Conservation (phyloP, 2,329 filamentous ascomycete species). For the Fonsecaea pugnacius region DNA sequence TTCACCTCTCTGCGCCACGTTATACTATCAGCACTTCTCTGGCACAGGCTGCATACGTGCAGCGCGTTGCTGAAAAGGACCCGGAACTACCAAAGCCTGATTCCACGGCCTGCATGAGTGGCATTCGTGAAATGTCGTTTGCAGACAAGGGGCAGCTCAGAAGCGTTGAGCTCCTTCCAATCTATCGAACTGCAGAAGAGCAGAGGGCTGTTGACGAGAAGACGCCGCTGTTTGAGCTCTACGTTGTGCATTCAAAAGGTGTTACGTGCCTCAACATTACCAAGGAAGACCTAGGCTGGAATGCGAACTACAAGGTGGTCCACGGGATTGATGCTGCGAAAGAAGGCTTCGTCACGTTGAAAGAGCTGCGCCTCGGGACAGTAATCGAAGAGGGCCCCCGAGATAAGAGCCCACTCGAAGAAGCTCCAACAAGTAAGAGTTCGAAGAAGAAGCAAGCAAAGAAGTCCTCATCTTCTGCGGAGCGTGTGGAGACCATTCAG, state of each 20-base stretch:
- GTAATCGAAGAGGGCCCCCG: constrained; percentile 49
- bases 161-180: constrained; percentile 84
- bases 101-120: constrained; percentile 95
- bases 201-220: constrained; percentile 66
- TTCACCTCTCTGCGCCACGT: constrained; percentile 90
- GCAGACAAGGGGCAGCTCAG: constrained; percentile 82
- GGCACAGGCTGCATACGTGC: constrained; percentile 85
- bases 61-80: constrained; percentile 74
- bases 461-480: constrained; percentile 39
- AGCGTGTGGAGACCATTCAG: constrained; percentile 35
- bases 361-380: constrained; percentile 61
- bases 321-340: constrained; percentile 74
- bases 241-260: constrained; percentile 96
- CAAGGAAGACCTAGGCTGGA: constrained; percentile 89
- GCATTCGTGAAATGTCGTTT: constrained; percentile 93
- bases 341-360: constrained; percentile 73
- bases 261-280: constrained; percentile 88
- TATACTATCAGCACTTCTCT: constrained; percentile 75
- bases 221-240: constrained; percentile 85
- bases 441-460: constrained; percentile 47
- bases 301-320: constrained; percentile 84
- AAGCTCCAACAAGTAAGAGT: constrained; percentile 47
- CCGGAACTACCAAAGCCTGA: constrained; percentile 78
- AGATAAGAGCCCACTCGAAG: constrained; percentile 47
- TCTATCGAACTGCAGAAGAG: constrained; percentile 56